A percentile compares a stretch with the other conserved stretches of the same genome.
phyloP scores from a whole-genome alignment of 805 yeast genomes.

The Nakazawaea pomicola region DNA sequence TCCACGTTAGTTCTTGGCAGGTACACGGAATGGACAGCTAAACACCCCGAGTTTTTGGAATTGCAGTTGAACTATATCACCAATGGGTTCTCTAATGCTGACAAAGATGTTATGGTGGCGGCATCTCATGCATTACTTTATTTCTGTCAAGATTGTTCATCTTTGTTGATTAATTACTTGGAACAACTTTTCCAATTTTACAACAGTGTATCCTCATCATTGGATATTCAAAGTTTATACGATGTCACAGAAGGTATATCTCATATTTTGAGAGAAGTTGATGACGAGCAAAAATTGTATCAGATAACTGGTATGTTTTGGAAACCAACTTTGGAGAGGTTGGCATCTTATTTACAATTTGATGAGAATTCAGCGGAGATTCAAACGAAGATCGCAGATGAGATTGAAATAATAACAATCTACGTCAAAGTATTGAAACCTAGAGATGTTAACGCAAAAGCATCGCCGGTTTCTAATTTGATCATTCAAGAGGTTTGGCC shows the following conservation, averaged over 20 bases:
- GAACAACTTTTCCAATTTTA: conserved; percentile 76
- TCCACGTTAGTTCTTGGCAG: conserved; percentile 93
- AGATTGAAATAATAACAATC: conserved; percentile 62
- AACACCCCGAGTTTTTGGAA: conserved; percentile 78
- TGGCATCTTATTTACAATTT: conserved; percentile 22
- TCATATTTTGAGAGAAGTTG: conserved; percentile 65
- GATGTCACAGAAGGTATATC: conserved; percentile 90
- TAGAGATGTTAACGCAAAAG: conserved; percentile 28
- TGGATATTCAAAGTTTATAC: conserved; percentile 65
- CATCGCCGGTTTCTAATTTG: conserved; percentile 48
- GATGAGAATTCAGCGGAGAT: conserved; percentile 27
- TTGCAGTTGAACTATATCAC: conserved; percentile 81
- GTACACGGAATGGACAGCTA: conserved; percentile 91
- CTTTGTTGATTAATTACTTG: conserved; percentile 55
- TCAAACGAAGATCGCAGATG: conserved; percentile 56
- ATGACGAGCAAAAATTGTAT: conserved; percentile 42
- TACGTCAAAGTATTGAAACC: conserved; percentile 56
- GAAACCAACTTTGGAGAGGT: conserved; percentile 52
- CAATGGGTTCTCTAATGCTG: conserved; percentile 52
- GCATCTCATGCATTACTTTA: conserved; percentile 92
- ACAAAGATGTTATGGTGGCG: conserved; percentile 62
- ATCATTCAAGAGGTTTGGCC: conserved; percentile 59
- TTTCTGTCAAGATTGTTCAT: conserved; percentile 87
- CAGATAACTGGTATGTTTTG: conserved; percentile 58
- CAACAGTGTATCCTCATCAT: conserved; percentile 42